phyloP scores from a whole-genome alignment of 192 early-diverging fungal genomes.

The Umbelopsis sp. region DNA sequence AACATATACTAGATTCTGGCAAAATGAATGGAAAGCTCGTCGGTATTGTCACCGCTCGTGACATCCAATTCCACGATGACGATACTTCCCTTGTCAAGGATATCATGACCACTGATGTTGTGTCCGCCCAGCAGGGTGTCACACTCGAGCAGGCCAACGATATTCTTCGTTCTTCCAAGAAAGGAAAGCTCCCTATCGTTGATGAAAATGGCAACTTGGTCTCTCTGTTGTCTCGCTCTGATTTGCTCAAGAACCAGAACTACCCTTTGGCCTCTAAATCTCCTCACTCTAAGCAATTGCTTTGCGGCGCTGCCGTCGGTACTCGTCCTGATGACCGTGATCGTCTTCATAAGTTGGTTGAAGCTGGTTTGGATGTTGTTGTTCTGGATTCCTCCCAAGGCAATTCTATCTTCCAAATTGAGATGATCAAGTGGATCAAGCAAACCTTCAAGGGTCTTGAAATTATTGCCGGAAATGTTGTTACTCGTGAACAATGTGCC shows the following conservation, averaged over 20 bases:
- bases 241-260: constrained; percentile 96
- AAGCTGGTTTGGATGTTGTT: constrained; percentile 96
- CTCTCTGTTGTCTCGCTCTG: constrained; percentile 89
- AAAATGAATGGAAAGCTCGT: constrained; percentile 86
- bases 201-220: constrained; percentile 81
- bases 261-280: constrained; percentile 91
- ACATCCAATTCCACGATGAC: constrained; percentile 92
- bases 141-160: constrained; percentile 89
- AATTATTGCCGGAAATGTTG: constrained; percentile 97
- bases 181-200: constrained; percentile 97
- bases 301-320: constrained; percentile 91
- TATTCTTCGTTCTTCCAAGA: constrained; percentile 86
- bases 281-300: constrained; percentile 82
- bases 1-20: constrained; percentile 62
- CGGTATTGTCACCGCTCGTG: constrained; percentile 95
- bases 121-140: constrained; percentile 84
- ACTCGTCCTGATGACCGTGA: constrained; percentile 89
- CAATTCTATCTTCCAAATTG: constrained; percentile 91
- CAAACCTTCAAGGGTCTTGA: constrained; percentile 78
- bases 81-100: constrained; percentile 60
- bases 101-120: constrained; percentile 91
- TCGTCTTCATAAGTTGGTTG: constrained; percentile 81
- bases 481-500: constrained; percentile 93
- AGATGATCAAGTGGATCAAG: constrained; percentile 96
- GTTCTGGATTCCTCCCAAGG: constrained; percentile 97